Base-by-base conservation (phyloP, 345 rosid species). In the Bruguiera sexangula region DNA sequence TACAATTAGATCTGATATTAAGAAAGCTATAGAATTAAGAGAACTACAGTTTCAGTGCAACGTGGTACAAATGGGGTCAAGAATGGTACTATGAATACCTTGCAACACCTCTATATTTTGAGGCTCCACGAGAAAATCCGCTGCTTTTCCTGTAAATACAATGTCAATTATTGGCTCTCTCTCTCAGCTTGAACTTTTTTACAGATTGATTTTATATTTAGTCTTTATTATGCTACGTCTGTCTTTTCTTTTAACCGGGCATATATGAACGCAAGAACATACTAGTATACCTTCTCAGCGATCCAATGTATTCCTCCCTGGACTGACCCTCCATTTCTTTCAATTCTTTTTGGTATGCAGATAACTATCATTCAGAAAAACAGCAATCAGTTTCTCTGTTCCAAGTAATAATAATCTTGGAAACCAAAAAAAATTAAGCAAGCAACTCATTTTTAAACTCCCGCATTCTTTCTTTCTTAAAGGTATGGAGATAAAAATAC, bases 91-190 rank as follows among this genome's bases (percentile, higher is more conserved):
- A 36, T 19, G 13, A 24, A 18, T 85, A 94, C 99, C 96, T 89
- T 31, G 99, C 97, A 2, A 95, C 97, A 1, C 97, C 99, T 86
- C 99, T 82, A 54, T 87, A 95, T 72, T 95, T 95, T 5, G 99
- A 95, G 20, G 89, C 96, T 15, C 99, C 96, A 5, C 97, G 97
- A 55, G 97, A 92, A 67, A 95, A 95, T 60, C 99, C 97, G 78
- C 92, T 95, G 69, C 97, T 92, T 76, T 92, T 95, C 67, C 99
- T 95, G 82, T 34, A 66, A 69, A 69, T 62, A 26, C 48, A 56
- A 27, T 37, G 59, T 26, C 66, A 43, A 62, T 43, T 20, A 34
- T 2, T 39, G 10, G 19, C 22, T 26, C 20, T 50, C 48, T 39
- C 48, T 39, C 15, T 39, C 48, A 9, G 48, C 0, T 39, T 39